Base-by-base conservation (phyloP, 805 yeast species). In the Priceomyces haplophilus region DNA sequence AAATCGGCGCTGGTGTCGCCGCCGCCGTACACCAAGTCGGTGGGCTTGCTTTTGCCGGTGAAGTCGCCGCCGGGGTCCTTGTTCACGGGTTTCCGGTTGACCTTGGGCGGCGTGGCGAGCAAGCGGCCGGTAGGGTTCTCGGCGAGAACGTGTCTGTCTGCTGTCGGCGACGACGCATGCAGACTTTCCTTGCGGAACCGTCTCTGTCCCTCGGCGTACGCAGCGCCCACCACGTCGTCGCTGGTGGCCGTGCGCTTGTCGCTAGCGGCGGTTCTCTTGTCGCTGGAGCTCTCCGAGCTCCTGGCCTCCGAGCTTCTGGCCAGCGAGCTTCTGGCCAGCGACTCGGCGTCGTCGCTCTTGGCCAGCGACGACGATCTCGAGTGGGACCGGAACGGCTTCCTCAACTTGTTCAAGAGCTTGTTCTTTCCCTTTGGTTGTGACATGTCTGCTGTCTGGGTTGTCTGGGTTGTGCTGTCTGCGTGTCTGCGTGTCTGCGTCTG, bases 31-130 rank as follows among this genome's bases (percentile, higher is more conserved):
- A 56, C 52, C 21, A 58, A 46, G 17, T 65, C 66, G 32, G 56
- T 54, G 8, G 70, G 68, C 18, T 45, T 46, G 50, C 64, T 64
- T 16, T 58, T 56, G 47, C 62, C 63, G 46, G 71, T 44, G 38
- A 49, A 66, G 49, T 66, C 71, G 4, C 71, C 69, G 7, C 61
- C 54, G 18, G 53, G 49, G 18, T 51, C 58, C 38, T 54, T 58
- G 3, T 52, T 58, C 36, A 65, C 55, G 1, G 70, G 69, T 30
- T 48, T 43, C 27, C 65, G 53, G 32, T 51, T 49, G 29, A 62
- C 49, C 34, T 42, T 46, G 12, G 70, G 70, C 11, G 71, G 69
- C n/a, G 54, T 44, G 2, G 61, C 44, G 7, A 62, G 45, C 5
- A 65, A 46, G 20, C 59, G 50, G 40, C 71, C 72, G 12, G 43